phyloP scores from a whole-genome alignment of 805 yeast genomes.

The Metschnikowia santaceciliae region DNA sequence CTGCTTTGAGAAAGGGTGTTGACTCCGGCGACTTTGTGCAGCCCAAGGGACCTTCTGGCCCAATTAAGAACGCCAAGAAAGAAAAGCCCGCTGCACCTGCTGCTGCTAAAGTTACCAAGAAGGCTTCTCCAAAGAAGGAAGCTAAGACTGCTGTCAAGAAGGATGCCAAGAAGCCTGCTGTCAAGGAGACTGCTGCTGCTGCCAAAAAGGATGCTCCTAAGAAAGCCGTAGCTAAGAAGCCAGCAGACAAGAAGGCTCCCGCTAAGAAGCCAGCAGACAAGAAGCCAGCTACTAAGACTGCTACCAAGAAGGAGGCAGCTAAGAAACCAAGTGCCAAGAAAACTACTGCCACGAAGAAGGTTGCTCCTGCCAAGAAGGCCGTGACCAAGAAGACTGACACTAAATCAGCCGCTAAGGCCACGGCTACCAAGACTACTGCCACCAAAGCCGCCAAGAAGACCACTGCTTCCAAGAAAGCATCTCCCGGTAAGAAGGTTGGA shows the following conservation, averaged over 20 bases:
- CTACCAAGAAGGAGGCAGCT: neutral
- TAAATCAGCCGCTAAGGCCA: neutral
- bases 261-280: neutral
- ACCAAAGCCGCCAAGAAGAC: neutral
- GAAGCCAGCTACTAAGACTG: conserved; percentile 59
- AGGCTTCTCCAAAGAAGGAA: conserved; percentile 4
- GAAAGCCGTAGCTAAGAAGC: conserved; percentile 1
- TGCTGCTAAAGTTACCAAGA: conserved; percentile 5
- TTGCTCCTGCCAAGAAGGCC: neutral
- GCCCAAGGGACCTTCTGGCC: conserved; percentile 90
- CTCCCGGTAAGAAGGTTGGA: neutral
- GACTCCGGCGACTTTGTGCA: conserved; percentile 70
- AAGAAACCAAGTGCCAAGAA: neutral
- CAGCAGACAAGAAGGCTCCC: neutral
- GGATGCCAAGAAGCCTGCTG: conserved; percentile 33
- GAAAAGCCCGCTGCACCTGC: conserved; percentile 15
- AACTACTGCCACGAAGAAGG: neutral
- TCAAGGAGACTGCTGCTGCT: conserved; percentile 32
- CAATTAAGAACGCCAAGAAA: conserved; percentile 62
- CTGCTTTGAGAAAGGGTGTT: conserved; percentile 79
- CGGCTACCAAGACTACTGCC: neutral
- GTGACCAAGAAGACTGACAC: neutral
- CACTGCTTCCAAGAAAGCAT: neutral
- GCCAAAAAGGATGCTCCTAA: conserved; percentile 55
- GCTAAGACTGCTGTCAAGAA: neutral